Evolutionary conservation across 75 land plant genomes (phyloP), one percentile per base, ranked within the genome.

Genomic region (Sequoiadendron giganteum): DNA sequence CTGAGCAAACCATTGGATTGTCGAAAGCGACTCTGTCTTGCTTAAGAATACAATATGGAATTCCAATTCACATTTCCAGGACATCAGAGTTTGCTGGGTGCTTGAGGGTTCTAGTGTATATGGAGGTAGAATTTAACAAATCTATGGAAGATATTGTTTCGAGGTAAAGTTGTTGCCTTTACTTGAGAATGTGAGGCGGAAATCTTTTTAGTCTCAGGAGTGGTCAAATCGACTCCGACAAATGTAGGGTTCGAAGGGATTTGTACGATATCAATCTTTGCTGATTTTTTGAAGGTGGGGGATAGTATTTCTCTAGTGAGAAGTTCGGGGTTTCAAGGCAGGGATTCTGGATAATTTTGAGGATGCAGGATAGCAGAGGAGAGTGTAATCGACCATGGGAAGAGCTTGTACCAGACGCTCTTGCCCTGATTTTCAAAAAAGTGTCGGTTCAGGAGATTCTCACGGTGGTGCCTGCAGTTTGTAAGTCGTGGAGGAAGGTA

Each of bases 331-430:
- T 65, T 65, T 25, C 7, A 0, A 65, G 4, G 28, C 0, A 65
- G 28, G n/a, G 1, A 25, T 25, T 65, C 5, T 65, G 70, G 70
- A 65, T 65, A 21, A 25, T 65, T 25, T 0, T 65, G 65, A 85
- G 86, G 38, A 85, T 85, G 86, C 61, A n/a, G n/a, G 61, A 54
- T 48, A 55, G 47, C 36, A 52, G 9, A 32, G 65, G 10, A 52
- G 86, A 48, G 49, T 32, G 8, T 30, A 7, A 55, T 54, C 86
- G 86, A 18, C 68, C 86, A 55, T 96, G 97, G 97, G 96, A 91
- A 9, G 96, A 96, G 55, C 87, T 96, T 54, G 90, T 93, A 19
- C 97, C 97, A 1, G 97, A 96, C 82, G 93, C 96, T 2, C 92
- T 96, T 15, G 94, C 95, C 25, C 87, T 94, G 18, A 95, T 96